Conservation (phyloP, 1,284 basidiomycete species). For the Xerocomus nothofagi region DNA sequence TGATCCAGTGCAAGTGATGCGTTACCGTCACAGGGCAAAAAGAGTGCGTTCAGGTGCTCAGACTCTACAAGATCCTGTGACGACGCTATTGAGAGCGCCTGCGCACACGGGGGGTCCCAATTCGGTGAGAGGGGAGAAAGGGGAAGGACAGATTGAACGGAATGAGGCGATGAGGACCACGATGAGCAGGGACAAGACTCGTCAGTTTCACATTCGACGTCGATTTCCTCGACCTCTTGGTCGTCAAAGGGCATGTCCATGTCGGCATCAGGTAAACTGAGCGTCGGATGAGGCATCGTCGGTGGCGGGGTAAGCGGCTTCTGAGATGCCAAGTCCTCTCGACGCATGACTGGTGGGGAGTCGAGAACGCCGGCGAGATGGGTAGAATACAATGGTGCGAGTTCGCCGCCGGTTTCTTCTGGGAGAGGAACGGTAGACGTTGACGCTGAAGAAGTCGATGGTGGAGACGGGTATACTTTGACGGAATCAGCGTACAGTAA, state of each 20-base stretch:
- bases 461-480: constrained; percentile 40
- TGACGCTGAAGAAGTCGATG: constrained; percentile 37
- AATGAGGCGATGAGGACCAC: constrained; percentile 16
- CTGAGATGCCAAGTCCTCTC: constrained; percentile 29
- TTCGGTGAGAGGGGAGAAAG: constrained; percentile 41
- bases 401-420: constrained; percentile 20
- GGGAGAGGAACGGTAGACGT: constrained; percentile 40
- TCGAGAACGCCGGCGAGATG: constrained; percentile 34
- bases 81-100: constrained; percentile 14
- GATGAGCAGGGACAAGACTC: constrained; percentile 17
- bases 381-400: constrained; percentile 19
- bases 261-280: constrained; percentile 37
- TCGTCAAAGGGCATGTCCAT: constrained; percentile 14
- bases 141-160: constrained; percentile 18
- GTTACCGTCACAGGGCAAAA: constrained; percentile 15
- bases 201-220: constrained; percentile 24
- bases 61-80: constrained; percentile 20
- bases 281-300: constrained; percentile 40
- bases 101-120: constrained; percentile 23
- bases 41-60: constrained; percentile 22
- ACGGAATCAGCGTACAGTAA: constrained; percentile 23
- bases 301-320: constrained; percentile 44
- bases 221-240: constrained; percentile 15
- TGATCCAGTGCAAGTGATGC: constrained; percentile 17
- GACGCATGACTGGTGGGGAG: constrained; percentile 36